Conservation (phyloP, 2,329 filamentous ascomycete species). For the Bipolaris cookei region DNA sequence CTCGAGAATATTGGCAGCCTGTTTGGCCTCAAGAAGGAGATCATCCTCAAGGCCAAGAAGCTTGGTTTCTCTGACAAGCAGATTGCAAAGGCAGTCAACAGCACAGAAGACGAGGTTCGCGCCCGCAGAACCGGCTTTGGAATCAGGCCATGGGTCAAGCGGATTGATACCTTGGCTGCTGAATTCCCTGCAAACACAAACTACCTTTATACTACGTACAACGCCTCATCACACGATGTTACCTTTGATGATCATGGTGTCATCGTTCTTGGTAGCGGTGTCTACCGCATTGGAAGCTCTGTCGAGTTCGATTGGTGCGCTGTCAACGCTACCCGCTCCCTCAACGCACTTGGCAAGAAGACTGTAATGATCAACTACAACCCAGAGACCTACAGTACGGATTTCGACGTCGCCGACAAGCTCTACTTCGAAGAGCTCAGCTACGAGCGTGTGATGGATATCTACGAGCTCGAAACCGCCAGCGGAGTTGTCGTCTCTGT, state of each 20-base stretch:
- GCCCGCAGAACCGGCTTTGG: conserved; percentile 83
- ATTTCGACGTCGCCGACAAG: conserved; percentile 87
- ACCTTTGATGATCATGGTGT: conserved; percentile 91
- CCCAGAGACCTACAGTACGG: conserved; percentile 59
- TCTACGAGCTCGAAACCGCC: conserved; percentile 89
- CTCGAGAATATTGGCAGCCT: conserved; percentile 84
- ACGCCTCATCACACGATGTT: conserved; percentile 91
- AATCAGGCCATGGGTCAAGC: conserved; percentile 96
- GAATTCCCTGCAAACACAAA: conserved; percentile 62
- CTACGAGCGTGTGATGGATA: conserved; percentile 98
- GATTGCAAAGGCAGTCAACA: conserved; percentile 84
- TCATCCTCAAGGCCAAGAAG: conserved; percentile 92
- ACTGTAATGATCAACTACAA: conserved; percentile 88
- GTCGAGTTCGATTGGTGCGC: conserved; percentile 99
- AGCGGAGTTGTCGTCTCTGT: conserved; percentile 92
- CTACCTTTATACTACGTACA: conserved; percentile 88
- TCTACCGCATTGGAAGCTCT: conserved; percentile 96
- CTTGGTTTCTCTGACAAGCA: conserved; percentile 97
- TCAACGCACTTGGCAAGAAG: conserved; percentile 90
- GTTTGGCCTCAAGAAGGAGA: conserved; percentile 83
- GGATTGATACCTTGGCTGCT: conserved; percentile 94
- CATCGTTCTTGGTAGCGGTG: conserved; percentile 88
- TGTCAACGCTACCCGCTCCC: conserved; percentile 83
- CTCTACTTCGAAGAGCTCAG: conserved; percentile 97
- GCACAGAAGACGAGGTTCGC: conserved; percentile 88